Conservation (phyloP, 345 rosid species). For the Xanthoceras sorbifolium region DNA sequence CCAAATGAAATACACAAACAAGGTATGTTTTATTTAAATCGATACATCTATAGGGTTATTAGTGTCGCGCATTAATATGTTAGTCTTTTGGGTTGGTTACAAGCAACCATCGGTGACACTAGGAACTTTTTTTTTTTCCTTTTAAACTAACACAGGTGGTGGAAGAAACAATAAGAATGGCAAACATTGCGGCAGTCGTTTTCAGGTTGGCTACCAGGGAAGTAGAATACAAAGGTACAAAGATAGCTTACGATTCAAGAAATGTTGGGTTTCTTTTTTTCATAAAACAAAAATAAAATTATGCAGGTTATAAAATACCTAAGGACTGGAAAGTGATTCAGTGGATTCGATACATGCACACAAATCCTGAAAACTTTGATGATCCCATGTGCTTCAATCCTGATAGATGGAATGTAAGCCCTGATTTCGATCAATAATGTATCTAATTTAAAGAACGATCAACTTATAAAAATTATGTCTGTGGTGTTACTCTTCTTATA, state of each 20-base stretch:
- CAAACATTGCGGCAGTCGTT: constrained; percentile 25
- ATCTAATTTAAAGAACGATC: too few relatives aligned
- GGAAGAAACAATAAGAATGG: constrained; percentile 47
- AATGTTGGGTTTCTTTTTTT: too few relatives aligned
- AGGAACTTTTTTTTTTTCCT: not conserved
- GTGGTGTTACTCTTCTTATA: not conserved
- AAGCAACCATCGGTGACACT: not conserved
- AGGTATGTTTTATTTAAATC: too few relatives aligned
- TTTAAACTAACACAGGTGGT: constrained; percentile 33
- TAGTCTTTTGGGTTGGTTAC: not conserved
- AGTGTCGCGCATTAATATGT: too few relatives aligned
- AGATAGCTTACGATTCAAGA: not conserved
- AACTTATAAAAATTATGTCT: not conserved
- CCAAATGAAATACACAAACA: constrained; percentile 36
- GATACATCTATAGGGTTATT: too few relatives aligned
- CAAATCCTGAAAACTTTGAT: constrained; percentile 32
- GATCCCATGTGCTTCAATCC: constrained; percentile 48
- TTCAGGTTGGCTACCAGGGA: constrained; percentile 31
- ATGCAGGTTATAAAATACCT: constrained; percentile 44
- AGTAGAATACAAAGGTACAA: constrained; percentile 34
- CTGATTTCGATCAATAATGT: not conserved
- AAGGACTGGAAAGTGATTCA: constrained; percentile 41
- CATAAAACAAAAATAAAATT: too few relatives aligned
- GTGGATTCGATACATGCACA: constrained; percentile 44
- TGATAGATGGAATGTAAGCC: constrained; percentile 46